Base-by-base conservation (phyloP, 106 monocot species). In the Agapanthus africanus region DNA sequence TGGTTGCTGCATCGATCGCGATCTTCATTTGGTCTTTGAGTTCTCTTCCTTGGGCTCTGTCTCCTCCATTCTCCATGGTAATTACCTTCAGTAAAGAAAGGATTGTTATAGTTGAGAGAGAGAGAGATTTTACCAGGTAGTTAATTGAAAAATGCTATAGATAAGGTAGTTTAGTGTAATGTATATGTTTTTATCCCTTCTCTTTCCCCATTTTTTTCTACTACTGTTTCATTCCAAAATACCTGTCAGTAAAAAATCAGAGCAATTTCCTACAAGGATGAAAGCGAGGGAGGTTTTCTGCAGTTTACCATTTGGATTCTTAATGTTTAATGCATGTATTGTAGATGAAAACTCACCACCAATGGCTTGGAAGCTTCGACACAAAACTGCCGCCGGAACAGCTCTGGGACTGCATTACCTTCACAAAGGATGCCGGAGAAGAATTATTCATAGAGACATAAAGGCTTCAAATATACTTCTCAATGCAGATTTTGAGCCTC, bases 401-500 rank as follows among this genome's bases (percentile, higher is more conserved):
- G 82, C 82, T 38, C 40, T 73, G 2, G 85, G 88, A 44, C 81
- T 88, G 31, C 77, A 81, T 57, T 88, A 88, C 40, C 65, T 89
- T 63, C 89, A 86, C 74, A 89, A 80, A 71, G 82, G 62, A 37
- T 85, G 85, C 66, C 85, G 67, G 72, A 82, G 89, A 61, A 80
- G 89, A 51, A 85, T 89, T 28, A 86, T 86, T 54, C 86, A 86
- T 37, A 79, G 86, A 60, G 86, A 86, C 54, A 86, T 89, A 50
- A 85, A 89, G 46, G 59, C 85, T 4, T 90, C 85, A 15, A 85
- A 85, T 40, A 60, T 85, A 40, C 80, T 90, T 23, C 85, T 85
- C 36, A 73, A 82, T 2, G 28, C 71, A 7, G 72, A 77, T 68
- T 85, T 78, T 65, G 78, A 82, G 61, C 83, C 85, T 46, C 79